phyloP scores from a whole-genome alignment of 192 early-diverging fungal genomes.

The Lobosporangium transversale region DNA sequence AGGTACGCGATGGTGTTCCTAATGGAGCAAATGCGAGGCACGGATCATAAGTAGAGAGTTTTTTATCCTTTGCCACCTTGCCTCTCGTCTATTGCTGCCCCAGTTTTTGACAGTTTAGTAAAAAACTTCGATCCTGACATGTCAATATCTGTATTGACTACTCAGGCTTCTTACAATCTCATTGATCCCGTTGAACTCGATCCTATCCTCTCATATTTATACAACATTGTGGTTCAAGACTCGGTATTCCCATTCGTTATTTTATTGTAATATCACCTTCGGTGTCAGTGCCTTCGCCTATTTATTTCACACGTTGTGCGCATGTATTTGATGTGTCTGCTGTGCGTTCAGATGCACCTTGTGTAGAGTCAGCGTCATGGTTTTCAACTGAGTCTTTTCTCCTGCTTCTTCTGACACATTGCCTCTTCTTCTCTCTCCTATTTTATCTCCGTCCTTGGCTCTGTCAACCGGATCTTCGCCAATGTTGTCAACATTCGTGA shows the following conservation, averaged over 20 bases:
- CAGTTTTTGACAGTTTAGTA: no score
- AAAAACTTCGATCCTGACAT: no score
- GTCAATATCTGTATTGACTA: no score
- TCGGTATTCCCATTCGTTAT: no score
- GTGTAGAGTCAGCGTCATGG: constrained; percentile 18
- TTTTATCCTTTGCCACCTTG: neutral
- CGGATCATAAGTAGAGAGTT: no score
- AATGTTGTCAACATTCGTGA: neutral
- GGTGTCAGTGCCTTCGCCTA: no score
- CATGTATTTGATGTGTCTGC: constrained; percentile 24
- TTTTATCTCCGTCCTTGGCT: constrained; percentile 8
- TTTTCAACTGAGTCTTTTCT: constrained; percentile 10
- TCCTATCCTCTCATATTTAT: no score
- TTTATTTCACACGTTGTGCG: constrained; percentile 15
- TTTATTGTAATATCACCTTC: neutral
- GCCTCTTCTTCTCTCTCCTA: constrained; percentile 8
- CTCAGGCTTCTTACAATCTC: neutral
- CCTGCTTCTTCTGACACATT: constrained; percentile 2
- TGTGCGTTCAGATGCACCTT: constrained; percentile 11
- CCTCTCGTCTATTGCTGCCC: no score
- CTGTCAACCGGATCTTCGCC: neutral
- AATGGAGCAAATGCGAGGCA: no score
- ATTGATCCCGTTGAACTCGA: neutral
- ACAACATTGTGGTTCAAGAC: no score
- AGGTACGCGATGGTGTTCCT: no score